Conservation (phyloP, 306 rosid genomes). For the Acacia crassicarpa region DNA sequence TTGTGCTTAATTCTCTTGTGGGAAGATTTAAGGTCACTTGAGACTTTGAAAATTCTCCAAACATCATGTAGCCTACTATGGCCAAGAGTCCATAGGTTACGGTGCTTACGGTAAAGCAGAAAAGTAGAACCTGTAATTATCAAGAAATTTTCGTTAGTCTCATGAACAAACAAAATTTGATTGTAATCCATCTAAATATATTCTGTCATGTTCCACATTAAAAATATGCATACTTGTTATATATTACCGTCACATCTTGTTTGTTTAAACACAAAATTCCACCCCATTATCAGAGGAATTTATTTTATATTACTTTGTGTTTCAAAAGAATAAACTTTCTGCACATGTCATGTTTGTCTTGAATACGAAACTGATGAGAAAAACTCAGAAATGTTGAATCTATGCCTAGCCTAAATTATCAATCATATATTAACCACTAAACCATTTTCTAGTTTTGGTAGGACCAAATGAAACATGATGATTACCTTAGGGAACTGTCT, state of each 20-base stretch:
- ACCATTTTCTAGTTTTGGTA: neutral
- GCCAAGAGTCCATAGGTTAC: constrained; percentile 57
- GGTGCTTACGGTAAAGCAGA: constrained; percentile 48
- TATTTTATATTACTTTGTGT: too few relatives aligned
- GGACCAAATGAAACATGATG: too few relatives aligned
- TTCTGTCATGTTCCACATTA: neutral
- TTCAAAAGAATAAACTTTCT: too few relatives aligned
- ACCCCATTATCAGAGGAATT: too few relatives aligned
- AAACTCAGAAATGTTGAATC: neutral
- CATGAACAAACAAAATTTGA: neutral
- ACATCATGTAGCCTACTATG: constrained; percentile 56
- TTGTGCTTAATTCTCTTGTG: constrained; percentile 30
- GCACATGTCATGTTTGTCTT: neutral
- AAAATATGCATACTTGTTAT: too few relatives aligned
- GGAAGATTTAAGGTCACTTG: constrained; percentile 69
- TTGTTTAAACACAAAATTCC: too few relatives aligned
- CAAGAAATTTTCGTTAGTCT: too few relatives aligned
- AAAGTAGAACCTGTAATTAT: constrained; percentile 48
- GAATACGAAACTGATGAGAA: neutral
- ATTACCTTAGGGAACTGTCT: constrained; percentile 57
- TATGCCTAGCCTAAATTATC: neutral
- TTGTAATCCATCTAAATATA: too few relatives aligned
- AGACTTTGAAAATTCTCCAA: constrained; percentile 42
- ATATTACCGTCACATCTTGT: too few relatives aligned
- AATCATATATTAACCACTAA: neutral